phyloP scores from a whole-genome alignment of 768 basidiomycete species.

The Suillus bovinus region DNA sequence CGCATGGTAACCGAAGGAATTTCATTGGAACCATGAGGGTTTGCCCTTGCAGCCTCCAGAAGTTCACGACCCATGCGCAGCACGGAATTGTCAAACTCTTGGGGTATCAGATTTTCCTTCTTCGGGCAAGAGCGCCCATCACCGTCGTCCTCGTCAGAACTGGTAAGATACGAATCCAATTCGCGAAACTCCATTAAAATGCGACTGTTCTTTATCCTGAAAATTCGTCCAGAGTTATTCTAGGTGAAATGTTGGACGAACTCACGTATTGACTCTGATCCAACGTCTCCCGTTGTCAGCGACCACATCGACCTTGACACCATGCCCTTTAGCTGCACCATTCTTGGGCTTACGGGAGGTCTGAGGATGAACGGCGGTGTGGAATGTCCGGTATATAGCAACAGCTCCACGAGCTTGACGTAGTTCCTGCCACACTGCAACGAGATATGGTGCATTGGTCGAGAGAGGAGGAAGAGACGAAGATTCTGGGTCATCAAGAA shows the following conservation, averaged over 20 bases:
- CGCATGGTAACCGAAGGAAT: conserved; percentile 58
- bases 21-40: conserved; percentile 37
- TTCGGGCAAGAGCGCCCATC: conserved; percentile 20
- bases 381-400: conserved; percentile 59
- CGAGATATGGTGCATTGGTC: conserved; percentile 78
- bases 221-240: conserved; percentile 2
- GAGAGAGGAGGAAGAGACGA: conserved; percentile 52
- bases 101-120: conserved; percentile 39
- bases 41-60: conserved; percentile 58
- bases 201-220: conserved; percentile 74
- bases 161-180: conserved; percentile 75
- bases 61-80: conserved; percentile 71
- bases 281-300: conserved; percentile 73
- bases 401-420: conserved; percentile 59
- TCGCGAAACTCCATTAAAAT: conserved; percentile 81
- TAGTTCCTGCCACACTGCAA: conserved; percentile 83
- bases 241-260: conserved; percentile 19
- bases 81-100: conserved; percentile 70
- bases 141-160: conserved; percentile 49
- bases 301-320: conserved; percentile 80
- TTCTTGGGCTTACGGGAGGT: conserved; percentile 1
- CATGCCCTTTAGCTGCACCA: conserved; percentile 22
- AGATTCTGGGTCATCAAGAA: conserved; percentile 46
- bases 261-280: conserved; percentile 89
- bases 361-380: not conserved